Conservation (phyloP, 208 protist species). For the Leishmania turanica region DNA sequence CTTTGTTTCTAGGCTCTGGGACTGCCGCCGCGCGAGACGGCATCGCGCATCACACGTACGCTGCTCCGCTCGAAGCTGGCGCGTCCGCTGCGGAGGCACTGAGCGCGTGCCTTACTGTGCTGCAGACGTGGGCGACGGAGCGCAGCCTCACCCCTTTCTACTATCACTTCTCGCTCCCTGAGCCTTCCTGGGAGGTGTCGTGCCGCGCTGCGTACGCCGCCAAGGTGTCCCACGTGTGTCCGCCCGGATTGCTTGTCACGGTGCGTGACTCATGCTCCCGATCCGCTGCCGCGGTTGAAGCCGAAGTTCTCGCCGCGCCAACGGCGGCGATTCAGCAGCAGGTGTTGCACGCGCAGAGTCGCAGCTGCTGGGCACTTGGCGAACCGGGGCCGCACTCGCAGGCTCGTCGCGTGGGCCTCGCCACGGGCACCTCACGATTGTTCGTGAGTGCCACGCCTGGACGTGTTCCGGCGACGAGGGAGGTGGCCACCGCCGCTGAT, state of each 20-base stretch:
- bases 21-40: neutral
- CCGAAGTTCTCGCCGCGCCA: slow-evolving; percentile 29
- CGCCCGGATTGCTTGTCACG: slow-evolving; percentile 27
- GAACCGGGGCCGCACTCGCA: slow-evolving; percentile 87
- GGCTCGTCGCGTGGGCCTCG: slow-evolving; percentile 34
- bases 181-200: slow-evolving; percentile 9
- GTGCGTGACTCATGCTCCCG: neutral
- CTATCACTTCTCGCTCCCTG: slow-evolving; percentile 16
- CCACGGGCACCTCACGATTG: neutral
- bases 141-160: slow-evolving; percentile 17
- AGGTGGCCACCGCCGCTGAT: slow-evolving; percentile 31
- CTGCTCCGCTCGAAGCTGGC: neutral
- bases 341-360: slow-evolving; percentile 90
- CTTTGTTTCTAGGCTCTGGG: neutral
- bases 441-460: slow-evolving; percentile 48
- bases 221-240: slow-evolving; percentile 27
- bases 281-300: neutral
- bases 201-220: slow-evolving; percentile 18
- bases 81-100: neutral
- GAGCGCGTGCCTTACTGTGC: neutral
- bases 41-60: slow-evolving; percentile 2
- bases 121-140: slow-evolving; percentile 11
- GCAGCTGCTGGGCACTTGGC: slow-evolving; percentile 91
- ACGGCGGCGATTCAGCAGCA: slow-evolving; percentile 11
- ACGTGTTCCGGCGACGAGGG: slow-evolving; percentile 42